phyloP scores from a whole-genome alignment of 2,329 filamentous ascomycete genomes.

The Achaetomium macrosporum region DNA sequence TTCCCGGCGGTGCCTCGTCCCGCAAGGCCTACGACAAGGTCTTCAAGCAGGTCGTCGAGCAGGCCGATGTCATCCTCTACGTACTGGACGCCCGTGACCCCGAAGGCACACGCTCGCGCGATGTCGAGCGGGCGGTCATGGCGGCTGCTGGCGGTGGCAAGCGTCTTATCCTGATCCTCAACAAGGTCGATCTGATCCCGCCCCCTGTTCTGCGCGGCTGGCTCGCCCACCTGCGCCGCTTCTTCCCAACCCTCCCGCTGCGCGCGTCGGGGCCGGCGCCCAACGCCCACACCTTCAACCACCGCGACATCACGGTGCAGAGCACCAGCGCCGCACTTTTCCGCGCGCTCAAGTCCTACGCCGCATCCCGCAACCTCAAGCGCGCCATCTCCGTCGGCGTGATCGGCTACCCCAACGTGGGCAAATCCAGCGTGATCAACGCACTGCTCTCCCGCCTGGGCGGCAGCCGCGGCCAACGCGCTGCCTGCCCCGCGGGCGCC shows the following conservation, averaged over 20 bases:
- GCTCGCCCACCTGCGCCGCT: conserved; percentile 77
- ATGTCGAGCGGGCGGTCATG: conserved; percentile 87
- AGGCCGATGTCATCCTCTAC: conserved; percentile 86
- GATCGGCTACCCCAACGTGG: conserved; percentile 93
- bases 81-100: conserved; percentile 90
- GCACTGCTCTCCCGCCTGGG: conserved; percentile 74
- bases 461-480: conserved; percentile 52
- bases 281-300: conserved; percentile 87
- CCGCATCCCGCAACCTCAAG: conserved; percentile 77
- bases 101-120: conserved; percentile 81
- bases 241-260: conserved; percentile 85
- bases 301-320: conserved; percentile 81
- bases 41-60: conserved; percentile 87
- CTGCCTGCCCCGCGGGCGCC: conserved; percentile 79
- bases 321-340: conserved; percentile 81
- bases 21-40: conserved; percentile 90
- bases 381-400: conserved; percentile 86
- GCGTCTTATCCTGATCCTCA: conserved; percentile 82
- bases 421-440: conserved; percentile 96
- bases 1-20: conserved; percentile 55
- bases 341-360: conserved; percentile 83
- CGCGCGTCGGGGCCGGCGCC: conserved; percentile 75
- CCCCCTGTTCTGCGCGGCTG: conserved; percentile 75
- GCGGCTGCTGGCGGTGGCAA: conserved; percentile 78
- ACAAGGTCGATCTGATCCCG: conserved; percentile 92